Conservation (phyloP, 2,329 filamentous ascomycete genomes). For the Phaeosphaeria sp. region DNA sequence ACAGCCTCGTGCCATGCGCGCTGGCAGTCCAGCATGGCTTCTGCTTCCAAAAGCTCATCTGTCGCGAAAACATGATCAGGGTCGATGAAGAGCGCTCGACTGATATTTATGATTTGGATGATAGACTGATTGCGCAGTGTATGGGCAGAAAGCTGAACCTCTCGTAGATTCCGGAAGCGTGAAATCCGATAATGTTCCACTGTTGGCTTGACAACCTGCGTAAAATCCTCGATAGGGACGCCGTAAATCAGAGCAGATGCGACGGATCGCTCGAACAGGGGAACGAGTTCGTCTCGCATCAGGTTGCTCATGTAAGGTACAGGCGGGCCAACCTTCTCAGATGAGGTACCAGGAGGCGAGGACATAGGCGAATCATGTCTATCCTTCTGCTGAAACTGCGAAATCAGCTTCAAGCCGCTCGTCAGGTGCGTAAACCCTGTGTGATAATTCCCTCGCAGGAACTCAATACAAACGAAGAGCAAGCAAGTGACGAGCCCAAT, state of each 20-base stretch:
- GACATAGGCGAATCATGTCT: neutral
- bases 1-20: slow-evolving; percentile 19
- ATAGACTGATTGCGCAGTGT: slow-evolving; percentile 30
- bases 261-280: slow-evolving; percentile 29
- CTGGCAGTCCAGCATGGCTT: slow-evolving; percentile 21
- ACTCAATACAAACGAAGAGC: slow-evolving; percentile 54
- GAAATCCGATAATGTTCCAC: slow-evolving; percentile 2
- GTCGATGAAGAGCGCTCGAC: neutral
- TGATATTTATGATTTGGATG: slow-evolving; percentile 13
- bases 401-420: slow-evolving; percentile 51
- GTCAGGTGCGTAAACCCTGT: slow-evolving; percentile 52
- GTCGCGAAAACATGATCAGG: neutral
- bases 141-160: slow-evolving; percentile 23
- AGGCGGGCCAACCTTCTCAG: too few species aligned
- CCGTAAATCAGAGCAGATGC: slow-evolving; percentile 27
- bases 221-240: slow-evolving; percentile 12
- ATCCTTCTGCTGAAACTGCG: neutral
- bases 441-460: slow-evolving; percentile 51
- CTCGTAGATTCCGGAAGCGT: slow-evolving; percentile 15
- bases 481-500: slow-evolving; percentile 53
- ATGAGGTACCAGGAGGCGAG: neutral
- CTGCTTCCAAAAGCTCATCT: slow-evolving; percentile 12
- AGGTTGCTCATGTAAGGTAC: neutral
- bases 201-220: slow-evolving; percentile 7
- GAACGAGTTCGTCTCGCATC: slow-evolving; percentile 24